Conservation (phyloP, 83 land plant genomes). For the Isoetes engelmannii region DNA sequence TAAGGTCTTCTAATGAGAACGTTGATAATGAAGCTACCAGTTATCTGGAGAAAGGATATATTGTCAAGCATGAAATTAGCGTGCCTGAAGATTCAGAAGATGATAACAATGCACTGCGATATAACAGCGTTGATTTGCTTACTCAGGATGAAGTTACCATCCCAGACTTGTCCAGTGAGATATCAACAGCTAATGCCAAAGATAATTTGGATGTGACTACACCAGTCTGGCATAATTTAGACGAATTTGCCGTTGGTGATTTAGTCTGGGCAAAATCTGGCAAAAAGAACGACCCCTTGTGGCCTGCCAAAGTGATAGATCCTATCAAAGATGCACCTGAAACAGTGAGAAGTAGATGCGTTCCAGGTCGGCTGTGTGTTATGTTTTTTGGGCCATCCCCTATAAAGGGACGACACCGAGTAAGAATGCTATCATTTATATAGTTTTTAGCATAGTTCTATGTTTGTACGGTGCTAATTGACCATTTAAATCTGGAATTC, state of each 20-base stretch:
- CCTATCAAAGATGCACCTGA: constrained; percentile 71
- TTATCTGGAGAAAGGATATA: neutral
- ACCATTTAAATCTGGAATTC: constrained; percentile 4
- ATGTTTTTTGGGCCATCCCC: constrained; percentile 74
- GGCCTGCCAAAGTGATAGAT: constrained; percentile 94
- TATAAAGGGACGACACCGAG: constrained; percentile 51
- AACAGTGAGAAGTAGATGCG: constrained; percentile 47
- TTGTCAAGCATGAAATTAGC: neutral
- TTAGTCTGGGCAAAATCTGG: constrained; percentile 92
- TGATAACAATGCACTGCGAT: neutral
- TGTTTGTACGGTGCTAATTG: neutral
- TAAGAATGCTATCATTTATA: constrained; percentile 18
- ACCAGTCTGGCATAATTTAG: constrained; percentile 27
- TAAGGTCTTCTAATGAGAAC: constrained; percentile 1
- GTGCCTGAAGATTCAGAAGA: neutral
- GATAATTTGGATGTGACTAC: constrained; percentile 4
- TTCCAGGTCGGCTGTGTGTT: constrained; percentile 68
- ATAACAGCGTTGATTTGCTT: neutral
- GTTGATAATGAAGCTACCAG: neutral
- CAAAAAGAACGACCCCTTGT: constrained; percentile 54
- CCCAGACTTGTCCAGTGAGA: constrained; percentile 1
- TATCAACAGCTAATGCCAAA: neutral
- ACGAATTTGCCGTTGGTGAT: constrained; percentile 65
- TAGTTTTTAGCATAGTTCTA: neutral
- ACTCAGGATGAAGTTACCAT: constrained; percentile 4